A percentile compares a stretch with the other conserved stretches of the same genome.
Evolutionary conservation across 176 grass and related monocot species (phyloP).

Genomic region (Lolium rigidum): DNA sequence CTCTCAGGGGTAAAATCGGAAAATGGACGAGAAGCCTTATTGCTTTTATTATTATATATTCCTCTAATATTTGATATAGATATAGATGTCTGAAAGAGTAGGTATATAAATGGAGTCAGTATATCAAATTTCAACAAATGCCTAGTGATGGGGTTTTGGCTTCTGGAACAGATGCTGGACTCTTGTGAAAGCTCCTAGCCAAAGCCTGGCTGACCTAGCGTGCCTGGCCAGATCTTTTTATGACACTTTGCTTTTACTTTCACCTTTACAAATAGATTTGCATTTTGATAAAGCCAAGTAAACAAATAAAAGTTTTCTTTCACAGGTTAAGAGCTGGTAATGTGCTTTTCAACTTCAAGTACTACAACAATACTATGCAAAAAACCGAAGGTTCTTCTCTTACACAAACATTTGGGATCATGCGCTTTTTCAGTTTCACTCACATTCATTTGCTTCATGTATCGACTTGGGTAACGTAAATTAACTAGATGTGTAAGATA

Average conservation of each 20-base stretch:
- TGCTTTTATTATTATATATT: no score
- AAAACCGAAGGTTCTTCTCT: slow-evolving; percentile 80
- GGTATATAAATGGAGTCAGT: slow-evolving; percentile 8
- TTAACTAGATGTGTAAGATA: slow-evolving; percentile 21
- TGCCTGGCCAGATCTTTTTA: slow-evolving; percentile 1
- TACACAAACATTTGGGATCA: not conserved
- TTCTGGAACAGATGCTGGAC: not conserved
- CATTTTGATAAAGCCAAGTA: slow-evolving; percentile 29
- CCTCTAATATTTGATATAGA: not conserved
- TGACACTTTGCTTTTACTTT: slow-evolving; percentile 27
- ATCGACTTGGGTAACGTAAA: not conserved
- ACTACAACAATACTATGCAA: slow-evolving; percentile 92
- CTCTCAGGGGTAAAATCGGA: no score
- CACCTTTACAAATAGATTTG: slow-evolving; percentile 27
- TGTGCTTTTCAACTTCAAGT: slow-evolving; percentile 97
- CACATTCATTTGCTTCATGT: slow-evolving; percentile 13
- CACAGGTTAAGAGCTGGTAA: slow-evolving; percentile 93
- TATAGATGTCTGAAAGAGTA: slow-evolving; percentile 16
- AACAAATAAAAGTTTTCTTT: slow-evolving; percentile 3
- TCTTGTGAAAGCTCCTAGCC: not conserved
- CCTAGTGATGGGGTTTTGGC: not conserved
- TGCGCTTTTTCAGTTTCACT: slow-evolving; percentile 17
- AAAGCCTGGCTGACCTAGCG: slow-evolving; percentile 5
- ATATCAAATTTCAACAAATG: slow-evolving; percentile 15
- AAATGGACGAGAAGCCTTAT: no score